Evolutionary conservation across 1,139 yeast species (phyloP), one percentile per base, ranked within the genome.

Genomic region (Scheffersomyces illinoinensis): DNA sequence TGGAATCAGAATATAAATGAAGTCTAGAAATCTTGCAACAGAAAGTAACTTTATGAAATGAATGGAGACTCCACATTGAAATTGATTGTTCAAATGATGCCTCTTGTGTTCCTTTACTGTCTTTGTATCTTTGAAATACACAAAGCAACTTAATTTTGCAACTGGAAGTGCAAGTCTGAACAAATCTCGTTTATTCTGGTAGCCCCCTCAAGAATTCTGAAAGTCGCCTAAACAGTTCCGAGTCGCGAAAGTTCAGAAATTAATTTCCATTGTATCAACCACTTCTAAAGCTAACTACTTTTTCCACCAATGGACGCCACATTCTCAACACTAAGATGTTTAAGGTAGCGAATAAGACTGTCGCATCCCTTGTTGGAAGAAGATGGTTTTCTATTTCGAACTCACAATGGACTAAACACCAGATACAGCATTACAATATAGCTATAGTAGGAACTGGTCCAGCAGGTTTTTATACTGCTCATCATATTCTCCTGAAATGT

Each of bases 361-460:
- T 33, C 14, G 12, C 17, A 12, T 33, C 43, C 12, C 43, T 7
- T 7, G 43, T 17, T 10, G 43, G 17, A 33, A 33, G 43, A 33
- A 33, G 43, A 5, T 33, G 43, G 43, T 33, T 33, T 33, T 33
- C 43, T 4, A 2, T 33, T 12, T 33, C 43, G 17, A 33, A 17
- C 17, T 14, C 43, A 12, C 43, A 33, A 4, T 33, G 43, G 43
- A 10, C 43, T 33, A 33, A 33, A 3, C 43, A 33, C 43, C 43
- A 10, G 17, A 33, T 33, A 10, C 43, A 33, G 43, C 43, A 33
- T 33, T 33, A 10, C 58, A 65, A 61, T 48, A 65, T 89, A 21
- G 95, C 98, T 1, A 83, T 95, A 14, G 86, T 95, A 1, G 99
- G 99, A 0, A 85, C 98, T 0, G 99, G 99, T 0, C 99, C 99